Evolutionary conservation across 306 rosid genomes (phyloP), one percentile per base, ranked within the genome.

Genomic region (Castanea sativa): DNA sequence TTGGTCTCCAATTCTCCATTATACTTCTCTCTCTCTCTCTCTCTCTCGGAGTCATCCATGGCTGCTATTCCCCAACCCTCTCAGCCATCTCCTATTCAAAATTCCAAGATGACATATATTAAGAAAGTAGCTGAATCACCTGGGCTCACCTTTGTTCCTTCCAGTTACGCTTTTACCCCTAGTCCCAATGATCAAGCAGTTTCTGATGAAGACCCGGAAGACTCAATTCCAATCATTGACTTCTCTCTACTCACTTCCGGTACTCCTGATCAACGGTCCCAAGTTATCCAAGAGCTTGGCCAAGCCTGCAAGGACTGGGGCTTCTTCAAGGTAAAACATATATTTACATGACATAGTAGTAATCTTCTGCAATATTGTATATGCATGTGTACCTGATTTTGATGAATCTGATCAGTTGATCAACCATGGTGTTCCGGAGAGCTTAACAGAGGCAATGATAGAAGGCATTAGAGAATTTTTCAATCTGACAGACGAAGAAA

Each of bases 221-320:
- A 76, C 30, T 63, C 88, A 35, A 79, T 87, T 16, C 93, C 93
- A 27, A 25, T 83, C 78, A 75, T 89, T 67, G 91, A 89, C 57
- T 77, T 83, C 27, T 85, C 91, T 18, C 72, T 72, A 4, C 85
- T 87, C 81, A 81, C 83, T 18, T 89, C 89, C 5, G 18, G 64
- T 25, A 76, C 80, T 29, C 85, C 87, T 67, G 85, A 41, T 2
- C 75, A 73, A 53, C 90, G 83, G 11, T 21, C 86, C 30, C 0
- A 74, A 45, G 23, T 76, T 1, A 45, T 89, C n/a, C 55, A 56
- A 4, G 20, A 83, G 41, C 88, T 89, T 2, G 81, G 58, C 81
- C 68, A 76, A 23, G 89, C 87, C 43, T 89, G 90, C 60, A 53
- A 85, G 0, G 78, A 89, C 5, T 89, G 92, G 90, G 90, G 89